phyloP scores from a whole-genome alignment of 1,139 yeast genomes.

The Kodamaea plutei region DNA sequence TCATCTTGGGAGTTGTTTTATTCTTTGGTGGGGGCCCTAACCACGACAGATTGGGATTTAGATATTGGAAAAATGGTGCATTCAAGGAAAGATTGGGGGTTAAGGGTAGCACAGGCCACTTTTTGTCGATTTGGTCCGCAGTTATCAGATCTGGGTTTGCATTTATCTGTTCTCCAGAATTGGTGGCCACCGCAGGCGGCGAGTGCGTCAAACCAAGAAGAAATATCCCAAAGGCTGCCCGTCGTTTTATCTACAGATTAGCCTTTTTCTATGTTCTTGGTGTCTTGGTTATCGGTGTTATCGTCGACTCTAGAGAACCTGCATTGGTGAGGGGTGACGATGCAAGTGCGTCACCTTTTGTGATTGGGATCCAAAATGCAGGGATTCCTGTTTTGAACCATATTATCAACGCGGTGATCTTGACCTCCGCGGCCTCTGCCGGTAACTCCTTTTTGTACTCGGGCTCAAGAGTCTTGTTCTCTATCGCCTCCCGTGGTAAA shows the following conservation, averaged over 20 bases:
- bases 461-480: constrained; percentile 64
- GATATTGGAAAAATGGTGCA: constrained; percentile 63
- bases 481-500: constrained; percentile 56
- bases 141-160: constrained; percentile 39
- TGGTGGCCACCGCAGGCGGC: constrained; percentile 37
- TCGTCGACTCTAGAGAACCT: constrained; percentile 33
- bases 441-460: constrained; percentile 72
- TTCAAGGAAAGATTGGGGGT: constrained; percentile 35
- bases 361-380: constrained; percentile 52
- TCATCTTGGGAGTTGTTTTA: constrained; percentile 40
- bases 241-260: constrained; percentile 45
- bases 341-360: constrained; percentile 51
- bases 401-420: constrained; percentile 63
- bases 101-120: constrained; percentile 56
- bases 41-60: constrained; percentile 38
- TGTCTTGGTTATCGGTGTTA: constrained; percentile 45
- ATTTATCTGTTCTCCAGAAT: constrained; percentile 39
- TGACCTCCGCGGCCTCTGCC: constrained; percentile 67
- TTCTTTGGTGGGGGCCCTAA: constrained; percentile 37
- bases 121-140: constrained; percentile 39
- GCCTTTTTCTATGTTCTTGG: constrained; percentile 45
- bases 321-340: constrained; percentile 32
- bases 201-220: constrained; percentile 45
- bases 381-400: constrained; percentile 59
- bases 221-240: constrained; percentile 45